Percentiles rank a stretch among this genome's conserved stretches.
Conservation (phyloP, 225 moss, liverwort and hornwort genomes). For the Neckera pumila region DNA sequence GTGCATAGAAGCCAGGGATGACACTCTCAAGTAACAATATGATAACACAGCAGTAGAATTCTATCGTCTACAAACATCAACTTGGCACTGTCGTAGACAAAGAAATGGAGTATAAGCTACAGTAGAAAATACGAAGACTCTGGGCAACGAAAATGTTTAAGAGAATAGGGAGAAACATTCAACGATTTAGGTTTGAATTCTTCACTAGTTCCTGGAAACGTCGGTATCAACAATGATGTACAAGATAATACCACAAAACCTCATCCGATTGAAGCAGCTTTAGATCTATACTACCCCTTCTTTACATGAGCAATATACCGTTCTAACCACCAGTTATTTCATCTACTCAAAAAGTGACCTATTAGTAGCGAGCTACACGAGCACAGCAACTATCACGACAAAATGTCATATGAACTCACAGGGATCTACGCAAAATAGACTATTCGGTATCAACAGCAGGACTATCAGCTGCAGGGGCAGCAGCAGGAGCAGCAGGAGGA, state of each 20-base stretch:
- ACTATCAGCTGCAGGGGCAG: background rate
- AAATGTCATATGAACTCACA: background rate
- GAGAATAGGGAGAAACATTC: background rate
- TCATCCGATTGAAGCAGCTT: background rate
- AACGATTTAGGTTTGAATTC: background rate
- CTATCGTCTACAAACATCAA: background rate
- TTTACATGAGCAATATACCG: background rate
- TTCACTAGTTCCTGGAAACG: background rate
- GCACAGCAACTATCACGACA: background rate
- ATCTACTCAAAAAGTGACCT: background rate
- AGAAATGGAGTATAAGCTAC: background rate
- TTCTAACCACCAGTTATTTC: background rate
- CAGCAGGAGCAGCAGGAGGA: background rate
- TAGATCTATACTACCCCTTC: background rate
- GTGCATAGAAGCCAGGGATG: background rate
- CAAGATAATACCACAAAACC: constrained; percentile 12
- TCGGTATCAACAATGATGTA: constrained; percentile 23
- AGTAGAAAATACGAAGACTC: background rate
- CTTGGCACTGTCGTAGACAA: background rate
- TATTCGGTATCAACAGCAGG: constrained; percentile 2
- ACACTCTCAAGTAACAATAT: too few species aligned
- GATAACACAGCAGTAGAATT: background rate
- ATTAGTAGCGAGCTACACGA: background rate
- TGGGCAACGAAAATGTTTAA: background rate
- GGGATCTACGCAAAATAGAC: background rate